These are phyloP conservation scores for Chlorophyllum brunneum DNA, from an alignment of 768 basidiomycete genomes.

Conservation along the genomic window DNA sequence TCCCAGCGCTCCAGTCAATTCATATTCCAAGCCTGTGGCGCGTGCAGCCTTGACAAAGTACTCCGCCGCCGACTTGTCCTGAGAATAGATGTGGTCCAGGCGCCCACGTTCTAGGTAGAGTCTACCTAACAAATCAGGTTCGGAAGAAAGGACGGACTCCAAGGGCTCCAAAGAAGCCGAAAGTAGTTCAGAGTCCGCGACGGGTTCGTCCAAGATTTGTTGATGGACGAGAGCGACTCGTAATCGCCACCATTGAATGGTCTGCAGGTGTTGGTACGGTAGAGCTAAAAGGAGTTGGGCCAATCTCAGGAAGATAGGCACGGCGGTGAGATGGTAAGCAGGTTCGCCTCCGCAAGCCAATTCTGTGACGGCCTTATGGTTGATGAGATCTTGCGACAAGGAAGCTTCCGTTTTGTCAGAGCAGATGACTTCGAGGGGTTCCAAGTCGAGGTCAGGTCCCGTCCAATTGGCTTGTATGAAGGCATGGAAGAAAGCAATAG, in stretches of 20 bases:
- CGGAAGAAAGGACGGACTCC: constrained; percentile 32
- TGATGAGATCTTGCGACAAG: constrained; percentile 46
- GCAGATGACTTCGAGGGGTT: constrained; percentile 38
- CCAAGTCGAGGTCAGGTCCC: constrained; percentile 76
- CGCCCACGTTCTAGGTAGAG: constrained; percentile 76
- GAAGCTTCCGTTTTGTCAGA: constrained; percentile 18
- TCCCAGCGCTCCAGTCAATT: constrained; percentile 89
- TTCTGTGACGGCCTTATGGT: constrained; percentile 65
- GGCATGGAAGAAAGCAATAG: constrained; percentile 78
- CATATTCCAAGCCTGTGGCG: constrained; percentile 78
- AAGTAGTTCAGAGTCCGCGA: constrained; percentile 45
- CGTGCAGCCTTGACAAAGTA: constrained; percentile 75
- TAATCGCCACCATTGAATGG: constrained; percentile 81
- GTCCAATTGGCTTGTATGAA: constrained; percentile 97
- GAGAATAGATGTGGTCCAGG: constrained; percentile 68
- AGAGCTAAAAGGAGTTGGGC: constrained; percentile 65
- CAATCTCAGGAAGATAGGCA: constrained; percentile 67
- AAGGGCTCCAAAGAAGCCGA: constrained; percentile 40
- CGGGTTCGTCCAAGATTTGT: constrained; percentile 81
- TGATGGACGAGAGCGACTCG: constrained; percentile 70
- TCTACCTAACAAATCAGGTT: constrained; percentile 65
- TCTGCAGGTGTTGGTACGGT: constrained; percentile 45
- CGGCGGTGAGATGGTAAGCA: constrained; percentile 83
- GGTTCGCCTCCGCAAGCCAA: constrained; percentile 90
- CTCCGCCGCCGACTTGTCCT: constrained; percentile 76